Evolutionary conservation across 495 filamentous ascomycete genomes (phyloP), one percentile per base, ranked within the genome.

Genomic region (Jackrogersella multiformis): DNA sequence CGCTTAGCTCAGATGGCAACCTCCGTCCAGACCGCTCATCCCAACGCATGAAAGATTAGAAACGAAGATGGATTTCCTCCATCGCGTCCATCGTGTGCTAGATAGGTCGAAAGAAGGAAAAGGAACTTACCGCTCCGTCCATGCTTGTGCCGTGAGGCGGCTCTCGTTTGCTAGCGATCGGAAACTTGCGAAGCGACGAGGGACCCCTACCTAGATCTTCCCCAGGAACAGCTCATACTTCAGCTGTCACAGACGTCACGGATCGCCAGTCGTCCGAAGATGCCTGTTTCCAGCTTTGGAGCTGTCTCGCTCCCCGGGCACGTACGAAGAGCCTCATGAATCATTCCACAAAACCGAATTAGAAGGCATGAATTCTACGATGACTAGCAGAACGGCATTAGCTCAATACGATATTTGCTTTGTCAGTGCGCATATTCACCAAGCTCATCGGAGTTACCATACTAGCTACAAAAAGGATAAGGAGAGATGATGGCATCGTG

Each of bases 241-340:
- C 15, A 36, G 68, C 48, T 48, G 68, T 71, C 53, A 36, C 63
- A 71, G 63, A 59, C 46, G 53, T 67, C 63, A 21, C 68, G 68
- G 68, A 59, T 71, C 54, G 46, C 45, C 46, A 34, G 35, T 41
- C 30, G 52, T 66, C 68, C 68, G 68, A 42, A 52, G 45, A 53
- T 20, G 28, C 21, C 12, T 26, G 10, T 15, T 10, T 5, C 15
- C 35, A 42, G 45, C 9, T 52, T 51, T 44, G 9, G 32, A 55
- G 20, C 8, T 16, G 32, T 35, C 21, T 24, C 46, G 26, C 16
- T n/a, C 23, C 4, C 24, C n/a, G 9, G 23, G 13, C 26, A 5
- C 3, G 2, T 15, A 13, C 46, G 61, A 53, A 65, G 61, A 65
- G 61, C 61, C 61, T 51, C 61, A 58, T 48, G 35, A 10, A 26